phyloP scores from a whole-genome alignment of 345 rosid species.

The Pseudoturritis turrita region DNA sequence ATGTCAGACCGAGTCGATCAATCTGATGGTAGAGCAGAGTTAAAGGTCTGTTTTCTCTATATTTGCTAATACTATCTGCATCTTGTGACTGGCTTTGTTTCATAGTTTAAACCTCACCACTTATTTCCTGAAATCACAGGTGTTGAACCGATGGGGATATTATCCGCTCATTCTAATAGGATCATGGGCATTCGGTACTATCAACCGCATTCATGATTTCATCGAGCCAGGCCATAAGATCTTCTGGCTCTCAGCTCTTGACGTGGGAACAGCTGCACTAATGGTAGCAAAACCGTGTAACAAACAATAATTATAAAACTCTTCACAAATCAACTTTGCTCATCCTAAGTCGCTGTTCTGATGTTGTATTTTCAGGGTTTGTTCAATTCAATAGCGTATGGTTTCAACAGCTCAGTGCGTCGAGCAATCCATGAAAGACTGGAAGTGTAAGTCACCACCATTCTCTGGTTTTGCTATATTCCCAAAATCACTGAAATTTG shows the following conservation, averaged over 20 bases:
- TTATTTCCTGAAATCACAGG: conserved; percentile 38
- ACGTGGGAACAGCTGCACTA: conserved; percentile 85
- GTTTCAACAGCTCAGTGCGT: conserved; percentile 86
- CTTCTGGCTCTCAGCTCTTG: conserved; percentile 93
- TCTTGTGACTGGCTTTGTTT: background rate
- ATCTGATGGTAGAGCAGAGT: conserved; percentile 59
- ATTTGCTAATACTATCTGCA: background rate
- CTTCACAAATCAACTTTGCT: background rate
- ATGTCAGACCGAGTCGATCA: conserved; percentile 75
- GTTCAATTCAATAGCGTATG: conserved; percentile 95
- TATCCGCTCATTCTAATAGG: conserved; percentile 93
- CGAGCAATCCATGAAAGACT: conserved; percentile 79
- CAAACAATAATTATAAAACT: conserved; percentile 5
- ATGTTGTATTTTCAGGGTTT: conserved; percentile 54
- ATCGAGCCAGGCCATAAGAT: conserved; percentile 75
- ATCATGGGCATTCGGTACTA: conserved; percentile 93
- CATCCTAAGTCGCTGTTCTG: background rate
- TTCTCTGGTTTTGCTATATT: background rate
- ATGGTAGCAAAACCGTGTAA: conserved; percentile 51
- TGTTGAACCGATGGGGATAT: conserved; percentile 92
- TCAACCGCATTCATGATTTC: conserved; percentile 78
- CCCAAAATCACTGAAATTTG: background rate
- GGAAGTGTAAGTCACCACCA: conserved; percentile 58
- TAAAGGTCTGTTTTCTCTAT: conserved; percentile 49
- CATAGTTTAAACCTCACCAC: background rate